Percentiles rank a stretch among this genome's conserved stretches.
Evolutionary conservation across 1,284 basidiomycete genomes (phyloP).

Genomic region (Veloboletus limbatus): DNA sequence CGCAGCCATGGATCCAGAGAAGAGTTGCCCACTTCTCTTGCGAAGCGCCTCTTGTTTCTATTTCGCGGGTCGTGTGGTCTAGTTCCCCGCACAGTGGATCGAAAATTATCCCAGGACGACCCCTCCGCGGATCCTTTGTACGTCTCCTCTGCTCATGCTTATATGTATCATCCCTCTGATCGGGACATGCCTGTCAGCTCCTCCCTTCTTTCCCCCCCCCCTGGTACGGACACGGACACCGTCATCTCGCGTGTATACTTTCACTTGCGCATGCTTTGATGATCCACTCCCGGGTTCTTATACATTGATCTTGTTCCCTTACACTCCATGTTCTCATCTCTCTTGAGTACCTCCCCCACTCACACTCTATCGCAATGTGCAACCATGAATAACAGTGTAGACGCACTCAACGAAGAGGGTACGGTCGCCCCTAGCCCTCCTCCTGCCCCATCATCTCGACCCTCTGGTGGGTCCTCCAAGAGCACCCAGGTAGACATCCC

Average conservation of each 20-base stretch:
- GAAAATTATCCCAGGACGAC: too few relatives aligned
- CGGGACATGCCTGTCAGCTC: too few relatives aligned
- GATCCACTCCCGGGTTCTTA: too few relatives aligned
- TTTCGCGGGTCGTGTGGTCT: too few relatives aligned
- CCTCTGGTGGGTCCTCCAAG: background rate
- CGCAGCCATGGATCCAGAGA: too few relatives aligned
- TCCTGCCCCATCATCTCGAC: slow-evolving; percentile 1
- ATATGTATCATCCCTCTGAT: slow-evolving; percentile 27
- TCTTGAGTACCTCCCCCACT: slow-evolving; percentile 30
- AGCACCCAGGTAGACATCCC: background rate
- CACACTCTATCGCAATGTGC: slow-evolving; percentile 32
- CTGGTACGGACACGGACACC: too few relatives aligned
- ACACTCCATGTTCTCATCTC: slow-evolving; percentile 6
- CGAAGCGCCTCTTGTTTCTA: too few relatives aligned
- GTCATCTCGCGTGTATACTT: too few relatives aligned
- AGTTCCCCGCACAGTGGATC: slow-evolving; percentile 35
- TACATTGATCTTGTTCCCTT: slow-evolving; percentile 13
- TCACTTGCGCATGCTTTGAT: too few relatives aligned
- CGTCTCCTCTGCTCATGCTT: slow-evolving; percentile 16
- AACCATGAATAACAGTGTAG: slow-evolving; percentile 31
- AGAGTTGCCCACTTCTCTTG: too few relatives aligned
- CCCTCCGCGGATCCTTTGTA: slow-evolving; percentile 33
- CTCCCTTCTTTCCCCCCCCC: too few relatives aligned
- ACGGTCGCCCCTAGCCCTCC: slow-evolving; percentile 8
- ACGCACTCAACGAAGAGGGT: slow-evolving; percentile 27